Base-by-base conservation (phyloP, 345 rosid genomes). In the Hibiscus tridactylites region DNA sequence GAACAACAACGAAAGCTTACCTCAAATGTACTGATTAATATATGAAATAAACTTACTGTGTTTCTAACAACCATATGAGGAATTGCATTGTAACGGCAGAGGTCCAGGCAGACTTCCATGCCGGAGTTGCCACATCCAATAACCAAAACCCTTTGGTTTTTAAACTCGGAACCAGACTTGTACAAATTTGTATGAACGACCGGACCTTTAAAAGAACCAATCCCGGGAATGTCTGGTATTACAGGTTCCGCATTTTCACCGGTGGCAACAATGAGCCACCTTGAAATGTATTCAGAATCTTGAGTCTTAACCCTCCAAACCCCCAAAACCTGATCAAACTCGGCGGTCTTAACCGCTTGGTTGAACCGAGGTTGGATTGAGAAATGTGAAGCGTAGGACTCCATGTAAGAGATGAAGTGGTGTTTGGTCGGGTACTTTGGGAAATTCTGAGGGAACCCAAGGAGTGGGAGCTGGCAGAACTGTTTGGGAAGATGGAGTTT, bases 101-200 rank as follows among this genome's bases (percentile, higher is more conserved):
- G 87, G 81, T 90, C 97, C 76, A 92, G 78, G 79, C 96, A 82
- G 37, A 92, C 89, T 81, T 92, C 97, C 97, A 92, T 90, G 59
- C 97, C 97, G 0, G 97, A 92, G 71, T 92, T 92, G 0, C 97
- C 97, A 81, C 96, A 88, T 6, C 97, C 96, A 29, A 92, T 73
- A 1, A 92, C 94, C 76, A 92, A 73, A 69, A 92, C 97, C 76
- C 76, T 79, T 73, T 76, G 42, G 82, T 82, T 84, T 58, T 74
- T 71, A 47, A 83, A 87, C 33, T 68, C 85, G 29, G 76, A 78
- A 64, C 96, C 96, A 33, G 91, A 87, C 73, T 86, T 90, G 58
- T 88, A 92, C 66, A 60, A 80, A 63, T 87, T 87, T 19, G 94
- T 83, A 58, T 92, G 97, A 13, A 86, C 73, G 33, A 87, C 81